phyloP scores from a whole-genome alignment of 1,139 yeast genomes.

The Blastobotrys niveus region DNA sequence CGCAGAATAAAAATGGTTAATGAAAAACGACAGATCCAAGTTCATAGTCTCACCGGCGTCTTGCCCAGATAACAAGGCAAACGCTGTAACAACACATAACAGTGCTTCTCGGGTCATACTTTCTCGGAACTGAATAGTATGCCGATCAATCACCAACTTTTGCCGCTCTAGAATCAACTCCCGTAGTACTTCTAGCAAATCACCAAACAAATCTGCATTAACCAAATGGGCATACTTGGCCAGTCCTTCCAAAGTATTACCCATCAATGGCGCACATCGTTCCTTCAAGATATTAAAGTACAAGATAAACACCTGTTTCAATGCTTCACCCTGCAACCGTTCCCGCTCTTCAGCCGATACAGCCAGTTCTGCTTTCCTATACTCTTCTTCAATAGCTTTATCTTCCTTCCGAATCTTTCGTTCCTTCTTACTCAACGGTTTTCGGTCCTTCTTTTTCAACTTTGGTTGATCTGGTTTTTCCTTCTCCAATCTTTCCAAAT shows the following conservation, averaged over 20 bases:
- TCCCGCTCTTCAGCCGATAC: slow-evolving; percentile 85
- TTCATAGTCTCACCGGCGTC: slow-evolving; percentile 41
- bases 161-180: slow-evolving; percentile 57
- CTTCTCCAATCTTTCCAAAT: slow-evolving; percentile 52
- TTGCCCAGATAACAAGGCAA: slow-evolving; percentile 75
- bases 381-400: slow-evolving; percentile 81
- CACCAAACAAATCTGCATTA: slow-evolving; percentile 87
- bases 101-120: slow-evolving; percentile 61
- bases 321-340: slow-evolving; percentile 73
- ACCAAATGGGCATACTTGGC: slow-evolving; percentile 89
- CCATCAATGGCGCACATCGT: slow-evolving; percentile 63
- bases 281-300: slow-evolving; percentile 73
- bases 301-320: slow-evolving; percentile 63
- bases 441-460: slow-evolving; percentile 76
- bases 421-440: slow-evolving; percentile 82
- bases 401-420: slow-evolving; percentile 81
- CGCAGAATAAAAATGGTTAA: slow-evolving; percentile 63
- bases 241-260: slow-evolving; percentile 84
- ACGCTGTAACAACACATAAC: slow-evolving; percentile 83
- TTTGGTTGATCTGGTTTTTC: slow-evolving; percentile 46
- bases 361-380: slow-evolving; percentile 79
- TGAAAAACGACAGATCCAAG: slow-evolving; percentile 46
- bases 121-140: slow-evolving; percentile 35
- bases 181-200: slow-evolving; percentile 78
- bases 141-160: slow-evolving; percentile 31